Conservation (phyloP, 495 filamentous ascomycete species). For the Penicillium turbatum region DNA sequence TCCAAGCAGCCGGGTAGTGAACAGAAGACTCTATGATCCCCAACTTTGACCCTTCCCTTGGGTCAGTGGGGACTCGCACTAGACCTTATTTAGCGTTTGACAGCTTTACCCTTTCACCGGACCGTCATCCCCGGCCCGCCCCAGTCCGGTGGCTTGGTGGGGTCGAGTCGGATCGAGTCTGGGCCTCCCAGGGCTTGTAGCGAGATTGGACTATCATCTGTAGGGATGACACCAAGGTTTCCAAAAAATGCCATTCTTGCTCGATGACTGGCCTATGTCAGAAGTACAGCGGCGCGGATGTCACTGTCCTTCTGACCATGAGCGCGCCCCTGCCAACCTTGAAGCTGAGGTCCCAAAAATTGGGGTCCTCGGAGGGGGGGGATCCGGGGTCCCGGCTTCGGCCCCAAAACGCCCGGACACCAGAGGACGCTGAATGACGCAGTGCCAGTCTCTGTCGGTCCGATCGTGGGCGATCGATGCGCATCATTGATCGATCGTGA, state of each 20-base stretch:
- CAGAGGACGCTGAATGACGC: slow-evolving; percentile 11
- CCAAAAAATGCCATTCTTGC: background rate
- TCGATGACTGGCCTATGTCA: background rate
- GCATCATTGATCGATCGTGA: slow-evolving; percentile 25
- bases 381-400: background rate
- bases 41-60: slow-evolving; percentile 19
- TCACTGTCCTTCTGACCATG: slow-evolving; percentile 8
- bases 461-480: slow-evolving; percentile 21
- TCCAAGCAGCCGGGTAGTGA: background rate
- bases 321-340: slow-evolving; percentile 12
- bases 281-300: slow-evolving; percentile 6
- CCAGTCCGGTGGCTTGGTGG: slow-evolving; percentile 3
- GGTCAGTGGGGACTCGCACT: slow-evolving; percentile 3
- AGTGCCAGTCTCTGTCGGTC: slow-evolving; percentile 1
- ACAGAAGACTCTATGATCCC: slow-evolving; percentile 14
- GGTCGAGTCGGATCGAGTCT: slow-evolving; percentile 7
- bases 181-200: slow-evolving; percentile 1
- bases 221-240: background rate
- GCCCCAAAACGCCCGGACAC: background rate
- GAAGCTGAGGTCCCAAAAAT: background rate
- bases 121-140: slow-evolving; percentile 25
- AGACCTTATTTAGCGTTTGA: slow-evolving; percentile 14
- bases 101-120: slow-evolving; percentile 27
- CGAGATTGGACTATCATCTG: background rate
- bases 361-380: background rate